Evolutionary conservation across 768 basidiomycete species (phyloP).

Genomic region (Daedaleopsis sinensis): DNA sequence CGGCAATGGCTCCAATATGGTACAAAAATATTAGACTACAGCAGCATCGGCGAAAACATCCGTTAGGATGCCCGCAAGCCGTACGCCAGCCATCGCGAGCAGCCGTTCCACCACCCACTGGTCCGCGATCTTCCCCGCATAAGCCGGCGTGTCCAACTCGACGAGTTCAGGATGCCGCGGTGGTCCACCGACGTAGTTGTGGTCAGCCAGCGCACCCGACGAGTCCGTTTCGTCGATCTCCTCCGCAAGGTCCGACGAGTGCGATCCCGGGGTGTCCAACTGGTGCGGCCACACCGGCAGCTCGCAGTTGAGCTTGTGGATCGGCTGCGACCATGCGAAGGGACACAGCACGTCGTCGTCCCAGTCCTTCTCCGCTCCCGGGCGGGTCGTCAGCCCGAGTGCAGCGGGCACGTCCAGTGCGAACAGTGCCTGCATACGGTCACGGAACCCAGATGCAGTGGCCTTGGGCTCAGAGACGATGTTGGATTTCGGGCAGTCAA

Average conservation of each 20-base stretch:
- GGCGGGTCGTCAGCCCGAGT: conserved; percentile 15
- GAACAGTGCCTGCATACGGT: conserved; percentile 20
- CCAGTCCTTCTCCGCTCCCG: conserved; percentile 30
- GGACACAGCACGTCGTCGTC: conserved; percentile 74
- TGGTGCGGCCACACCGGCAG: conserved; percentile 73
- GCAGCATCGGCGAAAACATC: conserved; percentile 16
- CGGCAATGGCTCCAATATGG: too few relatives aligned
- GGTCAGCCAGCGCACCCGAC: conserved; percentile 12
- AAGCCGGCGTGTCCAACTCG: conserved; percentile 83
- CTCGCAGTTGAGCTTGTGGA: conserved; percentile 79
- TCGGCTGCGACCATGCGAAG: conserved; percentile 72
- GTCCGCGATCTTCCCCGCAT: conserved; percentile 68
- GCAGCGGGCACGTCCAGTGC: conserved; percentile 14
- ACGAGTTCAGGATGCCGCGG: conserved; percentile 43
- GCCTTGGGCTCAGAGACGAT: background rate
- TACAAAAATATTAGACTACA: background rate
- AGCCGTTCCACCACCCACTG: conserved; percentile 79
- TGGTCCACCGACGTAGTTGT: conserved; percentile 11
- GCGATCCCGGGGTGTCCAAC: conserved; percentile 47
- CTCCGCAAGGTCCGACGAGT: conserved; percentile 10
- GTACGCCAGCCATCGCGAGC: conserved; percentile 79
- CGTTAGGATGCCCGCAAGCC: conserved; percentile 80
- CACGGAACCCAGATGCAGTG: background rate
- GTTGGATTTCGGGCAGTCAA: conserved; percentile 57
- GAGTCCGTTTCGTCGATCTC: conserved; percentile 13